phyloP scores from a whole-genome alignment of 2,329 filamentous ascomycete species.

The Fulvia fulva region DNA sequence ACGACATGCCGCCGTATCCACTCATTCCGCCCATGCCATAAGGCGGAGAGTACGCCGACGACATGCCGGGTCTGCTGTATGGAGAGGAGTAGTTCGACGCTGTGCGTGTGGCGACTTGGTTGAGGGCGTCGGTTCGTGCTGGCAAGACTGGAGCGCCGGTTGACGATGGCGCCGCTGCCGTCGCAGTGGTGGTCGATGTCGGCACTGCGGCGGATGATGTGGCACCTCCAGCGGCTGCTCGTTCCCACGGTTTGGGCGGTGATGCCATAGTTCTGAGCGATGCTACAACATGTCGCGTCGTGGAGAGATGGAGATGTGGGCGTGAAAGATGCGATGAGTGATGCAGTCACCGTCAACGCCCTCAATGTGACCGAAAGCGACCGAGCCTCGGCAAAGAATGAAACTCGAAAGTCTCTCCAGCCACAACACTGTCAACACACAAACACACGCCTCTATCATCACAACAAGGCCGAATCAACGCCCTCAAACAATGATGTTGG shows the following conservation, averaged over 20 bases:
- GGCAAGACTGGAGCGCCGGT: slow-evolving; percentile 65
- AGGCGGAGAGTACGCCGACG: slow-evolving; percentile 48
- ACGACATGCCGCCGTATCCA: slow-evolving; percentile 34
- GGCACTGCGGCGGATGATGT: slow-evolving; percentile 40
- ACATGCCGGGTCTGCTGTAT: slow-evolving; percentile 32
- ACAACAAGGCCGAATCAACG: no score
- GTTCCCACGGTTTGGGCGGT: slow-evolving; percentile 97
- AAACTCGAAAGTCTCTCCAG: no score
- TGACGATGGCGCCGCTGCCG: slow-evolving; percentile 40
- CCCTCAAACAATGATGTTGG: no score
- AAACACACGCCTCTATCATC: no score
- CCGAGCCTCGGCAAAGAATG: not conserved
- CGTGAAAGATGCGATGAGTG: not conserved
- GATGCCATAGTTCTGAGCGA: slow-evolving; percentile 44
- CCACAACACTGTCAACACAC: no score
- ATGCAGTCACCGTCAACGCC: not conserved
- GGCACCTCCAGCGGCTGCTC: slow-evolving; percentile 57
- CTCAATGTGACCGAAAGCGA: not conserved
- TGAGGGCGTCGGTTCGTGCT: slow-evolving; percentile 73
- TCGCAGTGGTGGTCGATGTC: slow-evolving; percentile 38
- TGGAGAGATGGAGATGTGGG: not conserved
- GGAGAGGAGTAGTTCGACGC: slow-evolving; percentile 70
- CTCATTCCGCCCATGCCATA: slow-evolving; percentile 45
- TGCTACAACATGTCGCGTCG: not conserved
- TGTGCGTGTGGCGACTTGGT: slow-evolving; percentile 78